Conservation (phyloP, 208 protist species). For the Blastocrithidia nonstop region DNA sequence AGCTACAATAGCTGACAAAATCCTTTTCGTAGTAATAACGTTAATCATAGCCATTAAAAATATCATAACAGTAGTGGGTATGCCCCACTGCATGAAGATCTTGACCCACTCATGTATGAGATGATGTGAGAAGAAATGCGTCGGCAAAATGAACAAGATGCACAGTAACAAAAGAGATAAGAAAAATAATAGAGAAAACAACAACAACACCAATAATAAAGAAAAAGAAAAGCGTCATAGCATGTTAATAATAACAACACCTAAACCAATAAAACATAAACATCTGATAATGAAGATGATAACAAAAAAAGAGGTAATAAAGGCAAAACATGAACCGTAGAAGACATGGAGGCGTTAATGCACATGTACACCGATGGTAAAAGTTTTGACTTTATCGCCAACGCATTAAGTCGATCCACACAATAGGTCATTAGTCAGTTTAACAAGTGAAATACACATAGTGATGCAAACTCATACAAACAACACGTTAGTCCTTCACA, state of each 20-base stretch:
- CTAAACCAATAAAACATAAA: constrained; percentile 1
- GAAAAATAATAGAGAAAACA: constrained; percentile 2
- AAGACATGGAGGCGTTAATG: constrained; percentile 55
- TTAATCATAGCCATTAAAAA: too few species aligned
- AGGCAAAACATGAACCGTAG: constrained; percentile 28
- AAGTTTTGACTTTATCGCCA: constrained; percentile 85
- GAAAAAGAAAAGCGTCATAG: background rate
- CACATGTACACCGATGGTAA: constrained; percentile 87
- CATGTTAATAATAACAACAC: background rate
- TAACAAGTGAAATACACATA: constrained; percentile 66
- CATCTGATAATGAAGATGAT: constrained; percentile 5
- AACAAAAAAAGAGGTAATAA: constrained; percentile 4
- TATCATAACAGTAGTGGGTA: too few species aligned
- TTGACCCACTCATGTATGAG: constrained; percentile 77
- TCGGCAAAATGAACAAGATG: constrained; percentile 15
- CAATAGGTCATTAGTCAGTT: constrained; percentile 56
- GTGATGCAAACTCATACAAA: constrained; percentile 19
- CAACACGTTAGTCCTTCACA: too few species aligned
- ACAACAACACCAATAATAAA: constrained; percentile 3
- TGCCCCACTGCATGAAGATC: constrained; percentile 70
- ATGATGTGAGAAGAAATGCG: constrained; percentile 87
- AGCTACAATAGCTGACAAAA: too few species aligned
- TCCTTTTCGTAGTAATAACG: too few species aligned
- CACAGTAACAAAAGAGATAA: background rate
- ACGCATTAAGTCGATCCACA: constrained; percentile 60